Evolutionary conservation across 169 alveolate genomes (phyloP).

Genomic region (Babesia caballi): DNA sequence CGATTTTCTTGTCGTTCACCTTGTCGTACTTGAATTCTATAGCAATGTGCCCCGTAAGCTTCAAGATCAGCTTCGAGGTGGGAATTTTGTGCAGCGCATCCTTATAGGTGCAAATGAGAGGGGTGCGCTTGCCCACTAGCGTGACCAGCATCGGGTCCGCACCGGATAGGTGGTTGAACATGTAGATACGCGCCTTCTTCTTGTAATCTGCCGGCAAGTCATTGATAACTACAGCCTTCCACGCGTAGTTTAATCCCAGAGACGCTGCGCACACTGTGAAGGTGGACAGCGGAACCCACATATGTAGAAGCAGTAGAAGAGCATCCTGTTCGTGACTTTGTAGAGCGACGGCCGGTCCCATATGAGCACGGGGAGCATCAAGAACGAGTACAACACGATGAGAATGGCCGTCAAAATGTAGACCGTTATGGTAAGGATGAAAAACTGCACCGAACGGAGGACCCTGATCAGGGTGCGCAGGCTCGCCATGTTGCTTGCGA

Average conservation of each 20-base stretch:
- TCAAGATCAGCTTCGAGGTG: not conserved
- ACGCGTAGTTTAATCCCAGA: conserved; percentile 10
- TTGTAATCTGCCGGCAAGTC: conserved; percentile 32
- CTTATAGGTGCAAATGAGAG: conserved; percentile 34
- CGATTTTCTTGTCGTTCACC: conserved; percentile 33
- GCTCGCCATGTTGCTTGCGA: conserved; percentile 8
- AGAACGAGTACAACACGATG: not conserved
- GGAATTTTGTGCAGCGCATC: conserved; percentile 49
- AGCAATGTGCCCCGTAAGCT: conserved; percentile 20
- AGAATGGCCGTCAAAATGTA: not conserved
- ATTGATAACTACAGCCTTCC: conserved; percentile 30
- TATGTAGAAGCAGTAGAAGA: not conserved
- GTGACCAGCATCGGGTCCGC: conserved; percentile 47
- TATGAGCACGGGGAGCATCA: conserved; percentile 12
- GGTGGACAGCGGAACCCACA: not conserved
- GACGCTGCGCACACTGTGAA: not conserved
- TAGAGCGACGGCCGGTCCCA: not conserved
- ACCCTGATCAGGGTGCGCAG: not conserved
- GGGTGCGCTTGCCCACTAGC: conserved; percentile 3
- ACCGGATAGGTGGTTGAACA: conserved; percentile 45
- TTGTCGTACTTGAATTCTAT: conserved; percentile 45
- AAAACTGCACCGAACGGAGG: conserved; percentile 17
- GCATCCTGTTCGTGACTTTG: conserved; percentile 19
- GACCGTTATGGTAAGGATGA: not conserved
- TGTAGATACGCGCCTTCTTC: conserved; percentile 21